Percentiles rank a stretch among this genome's conserved stretches.
Conservation (phyloP, 179 eudicot genomes). For the Silene noctiflora region DNA sequence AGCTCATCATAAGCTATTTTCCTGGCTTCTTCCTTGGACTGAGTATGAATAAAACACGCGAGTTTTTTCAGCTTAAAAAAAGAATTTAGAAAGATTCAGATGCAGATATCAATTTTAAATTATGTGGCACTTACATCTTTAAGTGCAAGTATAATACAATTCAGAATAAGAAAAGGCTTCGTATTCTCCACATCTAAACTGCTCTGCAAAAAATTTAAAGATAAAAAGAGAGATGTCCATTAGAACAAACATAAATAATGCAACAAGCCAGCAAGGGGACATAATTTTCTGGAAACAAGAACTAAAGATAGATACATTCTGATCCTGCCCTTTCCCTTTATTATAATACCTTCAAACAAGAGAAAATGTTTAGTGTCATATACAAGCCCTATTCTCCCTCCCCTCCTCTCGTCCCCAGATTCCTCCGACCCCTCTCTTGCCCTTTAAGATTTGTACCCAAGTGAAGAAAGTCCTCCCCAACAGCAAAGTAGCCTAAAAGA, state of each 20-base stretch:
- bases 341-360: neutral
- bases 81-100: neutral
- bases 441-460: neutral
- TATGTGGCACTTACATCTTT: slow-evolving; percentile 67
- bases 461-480: neutral
- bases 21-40: slow-evolving; percentile 81
- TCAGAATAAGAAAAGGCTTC: slow-evolving; percentile 75
- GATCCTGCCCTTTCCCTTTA: neutral
- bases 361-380: neutral
- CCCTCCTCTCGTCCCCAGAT: neutral
- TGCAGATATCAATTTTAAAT: neutral
- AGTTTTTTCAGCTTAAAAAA: slow-evolving; percentile 5
- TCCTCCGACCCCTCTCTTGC: neutral
- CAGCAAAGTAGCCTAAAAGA: neutral
- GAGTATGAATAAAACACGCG: neutral
- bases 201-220: slow-evolving; percentile 37
- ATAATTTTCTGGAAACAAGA: neutral
- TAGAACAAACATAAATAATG: neutral
- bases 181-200: slow-evolving; percentile 61
- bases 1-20: slow-evolving; percentile 79
- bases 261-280: neutral
- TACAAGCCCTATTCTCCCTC: neutral
- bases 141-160: slow-evolving; percentile 68
- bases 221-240: neutral
- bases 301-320: neutral